phyloP scores from a whole-genome alignment of 306 rosid species.

The Pterocarpus santalinus region DNA sequence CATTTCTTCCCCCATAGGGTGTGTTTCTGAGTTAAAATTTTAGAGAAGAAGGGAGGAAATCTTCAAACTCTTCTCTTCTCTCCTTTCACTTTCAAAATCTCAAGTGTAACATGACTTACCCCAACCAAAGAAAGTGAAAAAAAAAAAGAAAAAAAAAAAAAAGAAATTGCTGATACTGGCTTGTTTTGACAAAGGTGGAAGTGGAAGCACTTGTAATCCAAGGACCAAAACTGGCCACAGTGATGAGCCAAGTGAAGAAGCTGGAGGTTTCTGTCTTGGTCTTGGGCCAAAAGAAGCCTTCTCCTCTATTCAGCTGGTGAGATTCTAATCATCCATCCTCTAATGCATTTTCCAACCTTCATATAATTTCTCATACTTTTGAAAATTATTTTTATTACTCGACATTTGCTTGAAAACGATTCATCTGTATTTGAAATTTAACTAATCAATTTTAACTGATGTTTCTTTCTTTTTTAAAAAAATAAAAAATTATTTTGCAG shows the following conservation, averaged over 20 bases:
- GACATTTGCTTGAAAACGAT: neutral
- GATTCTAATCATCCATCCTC: conserved; percentile 41
- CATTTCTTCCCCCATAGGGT: neutral
- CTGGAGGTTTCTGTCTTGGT: conserved; percentile 91
- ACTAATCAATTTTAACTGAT: neutral
- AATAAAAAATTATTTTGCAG: conserved; percentile 50
- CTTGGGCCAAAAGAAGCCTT: conserved; percentile 85
- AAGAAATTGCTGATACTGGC: neutral
- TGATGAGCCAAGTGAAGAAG: conserved; percentile 92
- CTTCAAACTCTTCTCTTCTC: too few relatives aligned
- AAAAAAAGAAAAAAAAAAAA: neutral
- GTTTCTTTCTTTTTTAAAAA: too few relatives aligned
- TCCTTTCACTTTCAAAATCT: too few relatives aligned
- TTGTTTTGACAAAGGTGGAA: conserved; percentile 67
- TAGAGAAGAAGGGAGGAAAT: too few relatives aligned
- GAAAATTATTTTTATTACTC: neutral
- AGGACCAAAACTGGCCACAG: conserved; percentile 84
- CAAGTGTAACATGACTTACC: too few relatives aligned
- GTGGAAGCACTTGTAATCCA: conserved; percentile 89
- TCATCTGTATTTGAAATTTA: neutral
- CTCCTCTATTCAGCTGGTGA: conserved; percentile 80
- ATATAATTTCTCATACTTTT: neutral
- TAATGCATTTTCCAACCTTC: conserved; percentile 1
- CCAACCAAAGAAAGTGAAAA: too few relatives aligned
- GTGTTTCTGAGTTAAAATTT: too few relatives aligned